Conservation (phyloP, 345 rosid species). For the Stellera chamaejasme region DNA sequence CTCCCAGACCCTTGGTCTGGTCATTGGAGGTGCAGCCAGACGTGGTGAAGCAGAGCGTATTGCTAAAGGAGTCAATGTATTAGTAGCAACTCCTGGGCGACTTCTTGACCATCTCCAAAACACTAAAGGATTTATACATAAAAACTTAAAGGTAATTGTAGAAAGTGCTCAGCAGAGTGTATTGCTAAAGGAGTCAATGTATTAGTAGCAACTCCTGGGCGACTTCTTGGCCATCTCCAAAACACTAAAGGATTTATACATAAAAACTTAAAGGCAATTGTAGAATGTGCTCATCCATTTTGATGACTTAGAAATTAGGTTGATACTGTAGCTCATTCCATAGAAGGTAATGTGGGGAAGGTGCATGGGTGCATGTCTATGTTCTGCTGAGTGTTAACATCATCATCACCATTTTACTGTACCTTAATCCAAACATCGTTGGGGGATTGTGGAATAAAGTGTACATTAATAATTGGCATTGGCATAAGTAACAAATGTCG, state of each 20-base stretch:
- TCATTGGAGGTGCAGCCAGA: constrained; percentile 86
- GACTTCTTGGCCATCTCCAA: constrained; percentile 95
- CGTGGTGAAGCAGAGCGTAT: constrained; percentile 79
- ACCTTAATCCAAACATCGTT: too few relatives aligned
- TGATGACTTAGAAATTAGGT: too few relatives aligned
- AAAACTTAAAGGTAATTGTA: constrained; percentile 64
- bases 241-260: constrained; percentile 78
- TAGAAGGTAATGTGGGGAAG: too few relatives aligned
- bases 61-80: constrained; percentile 71
- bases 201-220: constrained; percentile 95
- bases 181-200: constrained; percentile 77
- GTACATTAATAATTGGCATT: too few relatives aligned
- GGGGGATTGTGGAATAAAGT: too few relatives aligned
- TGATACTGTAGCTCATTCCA: too few relatives aligned
- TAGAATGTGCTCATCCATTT: too few relatives aligned
- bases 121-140: constrained; percentile 77
- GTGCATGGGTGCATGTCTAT: too few relatives aligned
- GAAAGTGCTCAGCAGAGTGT: constrained; percentile 39
- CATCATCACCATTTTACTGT: too few relatives aligned
- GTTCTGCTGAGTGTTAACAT: too few relatives aligned
- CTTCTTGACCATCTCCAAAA: constrained; percentile 96
- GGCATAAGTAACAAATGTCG: too few relatives aligned
- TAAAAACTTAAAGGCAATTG: constrained; percentile 65
- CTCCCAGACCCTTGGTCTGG: constrained; percentile 79
- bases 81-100: constrained; percentile 97